Conservation (phyloP, 2,329 filamentous ascomycete genomes). For the Arthrobotrys musiformis region DNA sequence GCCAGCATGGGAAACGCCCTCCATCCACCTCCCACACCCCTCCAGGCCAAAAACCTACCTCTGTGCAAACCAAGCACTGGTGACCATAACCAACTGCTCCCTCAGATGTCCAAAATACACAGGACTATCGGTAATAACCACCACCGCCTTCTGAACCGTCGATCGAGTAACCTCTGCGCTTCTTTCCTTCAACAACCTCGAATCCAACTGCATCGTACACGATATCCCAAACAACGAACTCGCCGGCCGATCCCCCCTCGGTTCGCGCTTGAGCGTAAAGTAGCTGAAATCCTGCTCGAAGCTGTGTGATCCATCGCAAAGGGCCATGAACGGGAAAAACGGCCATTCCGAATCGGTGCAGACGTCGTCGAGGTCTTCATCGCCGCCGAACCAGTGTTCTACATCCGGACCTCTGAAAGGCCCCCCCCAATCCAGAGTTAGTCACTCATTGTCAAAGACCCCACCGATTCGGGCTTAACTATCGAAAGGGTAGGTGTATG, state of each 20-base stretch:
- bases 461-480: not conserved
- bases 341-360: conserved; percentile 88
- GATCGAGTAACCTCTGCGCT: conserved; percentile 93
- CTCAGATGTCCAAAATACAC: conserved; percentile 84
- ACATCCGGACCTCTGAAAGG: conserved; percentile 81
- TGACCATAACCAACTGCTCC: conserved; percentile 89
- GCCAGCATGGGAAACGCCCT: conserved; percentile 8
- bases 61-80: conserved; percentile 95
- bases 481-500: conserved; percentile 22
- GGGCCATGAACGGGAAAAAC: conserved; percentile 92
- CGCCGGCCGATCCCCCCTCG: conserved; percentile 68
- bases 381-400: conserved; percentile 85
- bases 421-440: too few species aligned
- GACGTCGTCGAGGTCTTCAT: conserved; percentile 78
- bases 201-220: conserved; percentile 90
- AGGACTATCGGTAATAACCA: conserved; percentile 91
- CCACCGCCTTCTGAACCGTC: conserved; percentile 97
- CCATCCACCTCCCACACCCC: conserved; percentile 19
- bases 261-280: conserved; percentile 76
- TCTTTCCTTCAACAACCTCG: conserved; percentile 78
- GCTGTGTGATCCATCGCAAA: conserved; percentile 94
- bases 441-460: too few species aligned
- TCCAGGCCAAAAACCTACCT: conserved; percentile 65
- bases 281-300: conserved; percentile 97
- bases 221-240: conserved; percentile 95